Base-by-base conservation (phyloP, 225 moss, liverwort and hornwort species). In the Bryum argenteum region DNA sequence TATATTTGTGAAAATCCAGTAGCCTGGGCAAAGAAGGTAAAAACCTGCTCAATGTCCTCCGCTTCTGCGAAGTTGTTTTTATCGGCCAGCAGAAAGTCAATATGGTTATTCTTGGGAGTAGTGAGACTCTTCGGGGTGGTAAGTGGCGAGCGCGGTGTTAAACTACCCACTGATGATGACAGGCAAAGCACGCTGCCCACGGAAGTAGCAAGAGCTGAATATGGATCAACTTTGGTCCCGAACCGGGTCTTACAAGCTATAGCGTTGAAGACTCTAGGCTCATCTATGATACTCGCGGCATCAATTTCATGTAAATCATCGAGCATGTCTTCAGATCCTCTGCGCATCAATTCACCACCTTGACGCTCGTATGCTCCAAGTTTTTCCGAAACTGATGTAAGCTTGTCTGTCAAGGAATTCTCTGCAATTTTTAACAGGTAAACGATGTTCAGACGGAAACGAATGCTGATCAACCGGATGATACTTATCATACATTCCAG, bases 221-320 rank as follows among this genome's bases (percentile, higher is more conserved):
- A 77, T 26, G 67, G 78, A 71, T 96, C 96, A 73, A 63, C 61
- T 77, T 85, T 93, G 16, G 90, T 84, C 50, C 87, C 96, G 81
- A 96, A 96, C 57, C 96, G 93, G 38, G 89, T 90, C 77, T 93
- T 96, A 73, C 82, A 84, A 77, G 87, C 87, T 52, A 89, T 84
- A 54, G 88, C 74, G 76, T 74, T 91, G 57, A 92, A 95, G 54
- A 83, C 89, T 77, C 88, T 90, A 52, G 89, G 89, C 66, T 89
- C 86, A 44, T 91, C 94, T 66, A 93, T 71, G 67, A 96, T 93
- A 81, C 93, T 96, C 24, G 96, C 96, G 67, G 96, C 83, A 82
- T 96, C 96, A 33, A 96, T 91, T 79, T 93, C 96, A 74, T 96
- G 96, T 55, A 96, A 75, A 73, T 93, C 96, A 75, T 96, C 96